phyloP scores from a whole-genome alignment of 1,284 basidiomycete genomes.

The Sporisorium exsertum region DNA sequence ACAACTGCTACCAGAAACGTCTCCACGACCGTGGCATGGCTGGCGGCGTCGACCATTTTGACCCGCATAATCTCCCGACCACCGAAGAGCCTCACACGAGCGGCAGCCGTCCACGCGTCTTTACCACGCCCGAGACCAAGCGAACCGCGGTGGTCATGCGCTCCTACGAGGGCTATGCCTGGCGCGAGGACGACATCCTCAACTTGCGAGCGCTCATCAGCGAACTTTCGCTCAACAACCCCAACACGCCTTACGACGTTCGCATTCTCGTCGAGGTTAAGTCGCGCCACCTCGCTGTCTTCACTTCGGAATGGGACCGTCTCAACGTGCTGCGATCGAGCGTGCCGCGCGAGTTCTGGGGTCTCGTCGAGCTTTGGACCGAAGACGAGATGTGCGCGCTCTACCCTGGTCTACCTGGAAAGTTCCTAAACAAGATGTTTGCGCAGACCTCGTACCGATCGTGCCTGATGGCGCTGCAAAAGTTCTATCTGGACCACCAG shows the following conservation, averaged over 20 bases:
- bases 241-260: conserved; percentile 67
- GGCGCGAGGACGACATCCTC: conserved; percentile 69
- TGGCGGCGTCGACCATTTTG: conserved; percentile 59
- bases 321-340: conserved; percentile 65
- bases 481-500: conserved; percentile 69
- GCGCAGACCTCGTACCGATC: conserved; percentile 68
- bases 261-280: conserved; percentile 69
- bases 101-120: conserved; percentile 42
- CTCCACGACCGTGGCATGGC: conserved; percentile 62
- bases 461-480: conserved; percentile 69
- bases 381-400: conserved; percentile 68
- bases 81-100: conserved; percentile 42
- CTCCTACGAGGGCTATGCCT: conserved; percentile 67
- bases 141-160: conserved; percentile 68
- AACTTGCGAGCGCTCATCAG: conserved; percentile 68
- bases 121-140: conserved; percentile 64
- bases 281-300: conserved; percentile 64
- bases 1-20: conserved; percentile 65
- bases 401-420: conserved; percentile 67
- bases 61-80: conserved; percentile 45
- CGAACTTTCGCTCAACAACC: conserved; percentile 69
- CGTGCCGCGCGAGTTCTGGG: conserved; percentile 69
- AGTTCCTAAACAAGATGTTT: conserved; percentile 69
- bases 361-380: conserved; percentile 68
- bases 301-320: conserved; percentile 69